These are phyloP conservation scores for Dendrobium nobile DNA, from an alignment of 106 monocot genomes.

Conservation along the genomic window DNA sequence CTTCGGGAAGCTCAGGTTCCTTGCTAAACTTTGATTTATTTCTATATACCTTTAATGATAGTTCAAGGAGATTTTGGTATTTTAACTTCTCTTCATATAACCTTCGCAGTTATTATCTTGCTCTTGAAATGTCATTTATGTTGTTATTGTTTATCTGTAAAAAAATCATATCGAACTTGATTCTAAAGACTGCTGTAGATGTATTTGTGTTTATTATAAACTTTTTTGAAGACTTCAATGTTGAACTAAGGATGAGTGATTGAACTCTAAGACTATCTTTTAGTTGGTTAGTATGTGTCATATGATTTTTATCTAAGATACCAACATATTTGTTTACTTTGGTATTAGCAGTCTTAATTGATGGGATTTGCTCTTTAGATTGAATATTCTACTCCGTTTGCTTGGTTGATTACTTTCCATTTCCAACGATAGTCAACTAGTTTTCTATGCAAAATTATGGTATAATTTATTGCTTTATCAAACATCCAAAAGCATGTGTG, in stretches of 20 bases:
- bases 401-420: not conserved
- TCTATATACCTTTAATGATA: not conserved
- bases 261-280: not conserved
- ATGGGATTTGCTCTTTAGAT: no score
- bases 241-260: not conserved
- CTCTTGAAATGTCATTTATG: not conserved
- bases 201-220: not conserved
- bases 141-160: not conserved
- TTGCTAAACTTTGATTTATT: not conserved
- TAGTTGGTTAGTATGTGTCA: not conserved
- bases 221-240: not conserved
- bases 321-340: no score
- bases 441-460: not conserved
- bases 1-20: conserved; percentile 90
- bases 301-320: no score
- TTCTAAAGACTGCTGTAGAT: not conserved
- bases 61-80: not conserved
- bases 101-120: not conserved
- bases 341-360: no score
- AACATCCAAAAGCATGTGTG: no score
- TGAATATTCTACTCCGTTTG: not conserved
- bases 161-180: not conserved
- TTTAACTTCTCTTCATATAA: not conserved
- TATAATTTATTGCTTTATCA: not conserved
- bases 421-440: not conserved